A percentile compares a stretch with the other conserved stretches of the same genome.
These are phyloP conservation scores for Solanum appendiculatum DNA, from an alignment of 257 asterid species.

Conservation along the genomic window DNA sequence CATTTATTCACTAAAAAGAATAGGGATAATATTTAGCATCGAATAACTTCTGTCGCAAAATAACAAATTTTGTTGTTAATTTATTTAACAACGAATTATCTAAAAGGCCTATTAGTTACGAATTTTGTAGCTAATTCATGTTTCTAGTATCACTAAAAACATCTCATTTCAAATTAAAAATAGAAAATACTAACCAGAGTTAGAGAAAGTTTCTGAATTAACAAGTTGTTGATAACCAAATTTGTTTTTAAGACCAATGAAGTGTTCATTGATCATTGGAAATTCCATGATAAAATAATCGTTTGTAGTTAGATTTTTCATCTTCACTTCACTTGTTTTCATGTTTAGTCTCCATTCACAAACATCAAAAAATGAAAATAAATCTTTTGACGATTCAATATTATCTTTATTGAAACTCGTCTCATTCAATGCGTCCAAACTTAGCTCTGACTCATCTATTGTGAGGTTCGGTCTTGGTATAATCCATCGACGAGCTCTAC, in stretches of 20 bases:
- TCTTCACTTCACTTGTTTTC: conserved; percentile 30
- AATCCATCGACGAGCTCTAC: conserved; percentile 37
- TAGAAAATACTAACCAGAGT: neutral
- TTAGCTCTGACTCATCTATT: conserved; percentile 17
- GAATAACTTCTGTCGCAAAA: neutral
- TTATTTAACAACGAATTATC: neutral
- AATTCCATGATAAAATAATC: conserved; percentile 42
- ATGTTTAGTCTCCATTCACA: conserved; percentile 60
- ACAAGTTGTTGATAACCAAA: conserved; percentile 43
- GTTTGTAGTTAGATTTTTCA: conserved; percentile 27
- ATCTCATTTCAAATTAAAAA: neutral
- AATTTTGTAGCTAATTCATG: neutral
- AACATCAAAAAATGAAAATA: conserved; percentile 22
- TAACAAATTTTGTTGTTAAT: neutral
- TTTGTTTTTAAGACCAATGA: conserved; percentile 21
- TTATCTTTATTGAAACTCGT: neutral
- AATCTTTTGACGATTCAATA: neutral
- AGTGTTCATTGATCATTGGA: conserved; percentile 47
- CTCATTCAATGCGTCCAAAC: conserved; percentile 24
- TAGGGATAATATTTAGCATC: too few relatives aligned
- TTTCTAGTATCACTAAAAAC: neutral
- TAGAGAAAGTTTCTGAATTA: conserved; percentile 27
- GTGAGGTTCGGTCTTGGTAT: conserved; percentile 63
- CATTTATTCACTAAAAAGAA: neutral
- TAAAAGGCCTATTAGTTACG: neutral